Evolutionary conservation across 345 rosid genomes (phyloP).

Genomic region (Balakata baccata): DNA sequence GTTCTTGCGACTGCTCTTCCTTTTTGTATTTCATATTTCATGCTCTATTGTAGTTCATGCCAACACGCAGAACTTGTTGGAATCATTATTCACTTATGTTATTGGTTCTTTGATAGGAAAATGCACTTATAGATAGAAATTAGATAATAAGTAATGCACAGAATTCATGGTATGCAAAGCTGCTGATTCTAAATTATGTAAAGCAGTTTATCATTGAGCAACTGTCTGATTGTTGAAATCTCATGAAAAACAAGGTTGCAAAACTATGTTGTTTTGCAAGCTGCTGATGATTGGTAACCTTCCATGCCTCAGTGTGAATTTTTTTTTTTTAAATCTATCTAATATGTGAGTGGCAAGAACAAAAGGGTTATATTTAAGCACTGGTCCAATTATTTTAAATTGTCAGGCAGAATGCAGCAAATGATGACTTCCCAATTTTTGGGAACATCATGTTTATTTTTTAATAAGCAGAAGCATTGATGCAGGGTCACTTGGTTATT

Average conservation of each 20-base stretch:
- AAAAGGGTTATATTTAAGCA: too few relatives aligned
- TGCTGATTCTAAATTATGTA: not conserved
- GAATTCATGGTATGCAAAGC: not conserved
- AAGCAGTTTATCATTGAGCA: not conserved
- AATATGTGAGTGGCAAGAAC: not conserved
- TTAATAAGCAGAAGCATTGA: not conserved
- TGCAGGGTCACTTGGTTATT: not conserved
- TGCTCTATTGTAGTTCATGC: not conserved
- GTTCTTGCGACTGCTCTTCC: not conserved
- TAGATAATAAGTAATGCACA: not conserved
- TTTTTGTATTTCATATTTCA: not conserved
- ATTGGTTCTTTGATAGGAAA: not conserved
- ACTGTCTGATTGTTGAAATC: not conserved
- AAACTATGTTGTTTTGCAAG: not conserved
- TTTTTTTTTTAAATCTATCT: not conserved
- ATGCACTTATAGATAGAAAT: not conserved
- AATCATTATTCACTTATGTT: not conserved
- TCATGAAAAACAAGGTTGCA: not conserved
- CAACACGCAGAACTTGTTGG: not conserved
- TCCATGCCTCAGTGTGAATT: not conserved
- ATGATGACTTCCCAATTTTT: too few relatives aligned
- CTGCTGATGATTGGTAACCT: not conserved
- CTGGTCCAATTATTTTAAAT: not conserved
- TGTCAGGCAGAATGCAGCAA: not conserved
- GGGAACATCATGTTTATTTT: not conserved